Evolutionary conservation across 768 basidiomycete genomes (phyloP), one percentile per base, ranked within the genome.

Genomic region (Pulveroboletus ravenelii): DNA sequence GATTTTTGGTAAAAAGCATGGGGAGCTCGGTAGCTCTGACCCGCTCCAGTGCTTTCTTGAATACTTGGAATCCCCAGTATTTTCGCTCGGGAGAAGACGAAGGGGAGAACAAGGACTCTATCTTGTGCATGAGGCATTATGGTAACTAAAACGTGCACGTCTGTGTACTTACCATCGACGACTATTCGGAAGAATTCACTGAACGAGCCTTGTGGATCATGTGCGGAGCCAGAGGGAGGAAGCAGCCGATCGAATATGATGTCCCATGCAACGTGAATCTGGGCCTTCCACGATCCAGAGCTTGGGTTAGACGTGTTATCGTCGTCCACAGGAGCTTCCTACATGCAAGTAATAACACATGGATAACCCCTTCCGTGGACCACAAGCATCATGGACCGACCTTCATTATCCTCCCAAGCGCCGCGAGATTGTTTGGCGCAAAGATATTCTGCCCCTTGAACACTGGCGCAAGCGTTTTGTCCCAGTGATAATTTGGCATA

Each of bases 61-160:
- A 89, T 17, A 95, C 79, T 58, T 87, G 85, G 72, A 98, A 95
- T n/a, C 93, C 95, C 87, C 91, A 94, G 62, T 87, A 91, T 70
- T 96, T 95, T 44, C 92, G 81, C 67, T 93, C 86, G 0, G 86
- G 73, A 1, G 93, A 93, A 0, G 93, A 82, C 17, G 85, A 86
- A 7, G 84, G 74, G 7, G 88, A 82, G 63, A 97, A 96, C 38
- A 97, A 70, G 2, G 89, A 86, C 65, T 95, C 94, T 97, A 59
- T 47, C 17, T 15, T 45, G 14, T 13, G 23, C 34, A 39, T 55
- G 25, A 56, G 40, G 29, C 10, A 23, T 23, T 25, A 36, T 12
- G 29, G 40, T 9, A 14, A 32, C 18, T n/a, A 25, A 38, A 32
- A 32, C 41, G 37, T 29, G 23, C 10, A 31, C 35, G 34, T 38